Percentiles rank a stretch among this genome's conserved stretches.
phyloP scores from a whole-genome alignment of 495 filamentous ascomycete genomes.

The Penicillium coprophilum region DNA sequence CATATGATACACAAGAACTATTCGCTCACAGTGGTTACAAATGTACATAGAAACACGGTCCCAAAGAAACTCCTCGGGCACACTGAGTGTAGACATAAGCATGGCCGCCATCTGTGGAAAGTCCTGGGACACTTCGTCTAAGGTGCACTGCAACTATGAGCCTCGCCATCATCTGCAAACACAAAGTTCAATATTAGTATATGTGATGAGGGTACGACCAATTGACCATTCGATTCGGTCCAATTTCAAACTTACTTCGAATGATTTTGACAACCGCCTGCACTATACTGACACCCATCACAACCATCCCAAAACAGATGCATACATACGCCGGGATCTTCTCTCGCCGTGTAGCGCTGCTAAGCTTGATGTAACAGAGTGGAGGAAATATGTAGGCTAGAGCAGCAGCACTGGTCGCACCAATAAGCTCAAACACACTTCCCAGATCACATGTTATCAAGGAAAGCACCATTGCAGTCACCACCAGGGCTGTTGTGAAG shows the following conservation, averaged over 20 bases:
- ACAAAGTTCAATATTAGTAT: not conserved
- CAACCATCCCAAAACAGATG: conserved; percentile 72
- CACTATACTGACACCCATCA: conserved; percentile 80
- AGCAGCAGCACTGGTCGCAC: conserved; percentile 89
- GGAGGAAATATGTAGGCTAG: conserved; percentile 95
- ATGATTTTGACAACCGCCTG: conserved; percentile 71
- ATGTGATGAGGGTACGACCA: not conserved
- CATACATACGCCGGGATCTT: conserved; percentile 69
- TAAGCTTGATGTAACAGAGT: conserved; percentile 90
- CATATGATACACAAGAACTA: not conserved
- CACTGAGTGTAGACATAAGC: not conserved
- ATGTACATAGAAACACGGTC: not conserved
- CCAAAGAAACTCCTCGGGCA: not conserved
- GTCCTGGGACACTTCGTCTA: not conserved
- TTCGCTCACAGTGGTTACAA: not conserved
- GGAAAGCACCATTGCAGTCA: conserved; percentile 72
- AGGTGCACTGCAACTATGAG: conserved; percentile 16
- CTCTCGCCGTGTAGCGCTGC: conserved; percentile 63
- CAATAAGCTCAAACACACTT: conserved; percentile 90
- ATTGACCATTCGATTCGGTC: not conserved
- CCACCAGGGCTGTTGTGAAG: conserved; percentile 76
- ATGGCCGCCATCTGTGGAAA: not conserved
- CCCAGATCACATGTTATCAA: conserved; percentile 91
- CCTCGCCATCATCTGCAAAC: conserved; percentile 17
- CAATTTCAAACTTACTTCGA: conserved; percentile 34